Conservation (phyloP, 805 yeast species). For the Kazachstania psychrophila region DNA sequence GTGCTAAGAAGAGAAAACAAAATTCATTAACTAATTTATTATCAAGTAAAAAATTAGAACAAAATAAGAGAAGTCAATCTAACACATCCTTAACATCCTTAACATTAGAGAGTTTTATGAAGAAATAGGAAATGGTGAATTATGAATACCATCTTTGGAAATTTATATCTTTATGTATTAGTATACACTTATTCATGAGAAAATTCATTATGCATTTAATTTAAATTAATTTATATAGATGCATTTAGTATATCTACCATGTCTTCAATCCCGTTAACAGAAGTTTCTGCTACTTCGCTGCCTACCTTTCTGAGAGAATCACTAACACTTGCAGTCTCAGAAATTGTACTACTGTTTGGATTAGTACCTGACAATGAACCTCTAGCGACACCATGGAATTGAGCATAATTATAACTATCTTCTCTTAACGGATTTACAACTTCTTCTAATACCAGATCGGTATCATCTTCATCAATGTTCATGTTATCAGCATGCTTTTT, state of each 20-base stretch:
- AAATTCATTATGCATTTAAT: no score
- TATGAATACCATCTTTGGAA: no score
- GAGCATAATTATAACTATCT: constrained; percentile 5
- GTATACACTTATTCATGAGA: no score
- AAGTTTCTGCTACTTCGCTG: background rate
- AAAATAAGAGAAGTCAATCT: constrained; percentile 25
- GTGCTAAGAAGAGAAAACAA: constrained; percentile 41
- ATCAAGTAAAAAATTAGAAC: constrained; percentile 33
- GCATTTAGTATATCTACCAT: constrained; percentile 2
- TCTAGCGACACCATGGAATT: constrained; percentile 17
- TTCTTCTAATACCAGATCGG: constrained; percentile 9
- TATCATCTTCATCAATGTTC: constrained; percentile 1
- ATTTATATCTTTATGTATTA: no score
- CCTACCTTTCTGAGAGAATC: background rate
- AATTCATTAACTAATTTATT: constrained; percentile 36
- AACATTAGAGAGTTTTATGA: constrained; percentile 45
- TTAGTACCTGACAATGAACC: constrained; percentile 19
- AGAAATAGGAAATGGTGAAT: constrained; percentile 11
- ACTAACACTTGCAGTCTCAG: background rate
- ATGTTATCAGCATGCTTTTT: background rate
- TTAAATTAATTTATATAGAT: no score
- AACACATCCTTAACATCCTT: constrained; percentile 28
- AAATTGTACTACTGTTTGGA: background rate
- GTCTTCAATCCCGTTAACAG: constrained; percentile 2
- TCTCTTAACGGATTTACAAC: constrained; percentile 15